Evolutionary conservation across 208 protist species (phyloP).

Genomic region (Trypanosoma platydactyli): DNA sequence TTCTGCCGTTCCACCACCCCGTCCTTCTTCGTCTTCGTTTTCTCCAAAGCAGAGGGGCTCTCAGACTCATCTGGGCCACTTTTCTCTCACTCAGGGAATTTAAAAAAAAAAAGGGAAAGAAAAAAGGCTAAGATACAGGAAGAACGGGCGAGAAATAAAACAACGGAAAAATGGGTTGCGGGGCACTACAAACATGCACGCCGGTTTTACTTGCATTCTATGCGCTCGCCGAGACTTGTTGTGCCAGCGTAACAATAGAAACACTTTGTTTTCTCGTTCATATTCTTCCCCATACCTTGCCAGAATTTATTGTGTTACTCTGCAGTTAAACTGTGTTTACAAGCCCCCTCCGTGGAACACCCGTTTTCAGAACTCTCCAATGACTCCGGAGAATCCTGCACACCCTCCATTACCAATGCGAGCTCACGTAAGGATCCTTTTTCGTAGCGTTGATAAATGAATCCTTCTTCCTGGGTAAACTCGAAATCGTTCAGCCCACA

Average conservation of each 20-base stretch:
- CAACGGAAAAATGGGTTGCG: no score
- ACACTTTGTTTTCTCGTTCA: no score
- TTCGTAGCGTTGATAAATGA: slow-evolving; percentile 20
- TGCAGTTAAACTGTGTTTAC: background rate
- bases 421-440: slow-evolving; percentile 14
- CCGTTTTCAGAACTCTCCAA: background rate
- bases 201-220: background rate
- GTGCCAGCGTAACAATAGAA: no score
- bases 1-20: no score
- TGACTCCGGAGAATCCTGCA: background rate
- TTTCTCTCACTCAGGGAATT: no score
- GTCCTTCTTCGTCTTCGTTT: no score
- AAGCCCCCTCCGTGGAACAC: background rate
- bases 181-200: no score
- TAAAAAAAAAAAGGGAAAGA: no score
- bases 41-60: no score
- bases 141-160: slow-evolving; percentile 3
- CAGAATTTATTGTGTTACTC: no score
- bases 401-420: background rate
- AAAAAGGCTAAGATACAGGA: background rate
- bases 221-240: background rate
- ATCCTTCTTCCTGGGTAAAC: slow-evolving; percentile 19
- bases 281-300: no score
- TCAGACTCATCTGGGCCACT: no score
- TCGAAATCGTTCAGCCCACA: slow-evolving; percentile 30